Evolutionary conservation across 768 basidiomycete species (phyloP), one percentile per base, ranked within the genome.

Genomic region (Phlebiopsis flavidoalba): DNA sequence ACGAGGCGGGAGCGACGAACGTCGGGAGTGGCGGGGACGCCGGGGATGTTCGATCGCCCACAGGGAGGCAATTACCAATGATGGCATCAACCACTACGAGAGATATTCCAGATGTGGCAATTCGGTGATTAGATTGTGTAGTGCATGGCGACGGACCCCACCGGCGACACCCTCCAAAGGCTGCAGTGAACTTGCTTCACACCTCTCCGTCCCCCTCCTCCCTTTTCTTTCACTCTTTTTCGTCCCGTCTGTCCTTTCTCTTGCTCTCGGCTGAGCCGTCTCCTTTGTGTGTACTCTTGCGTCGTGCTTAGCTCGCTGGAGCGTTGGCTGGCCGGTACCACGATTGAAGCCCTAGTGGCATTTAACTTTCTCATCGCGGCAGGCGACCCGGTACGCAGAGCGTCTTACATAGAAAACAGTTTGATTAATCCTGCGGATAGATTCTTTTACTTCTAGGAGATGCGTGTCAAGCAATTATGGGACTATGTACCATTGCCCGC

Each of bases 311-410:
- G 35, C 53, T 62, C 45, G 46, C 40, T 11, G 46, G 52, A 58
- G 54, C 60, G 47, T 54, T 71, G 70, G 67, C 70, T 69, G 62
- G 65, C 47, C 65, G 50, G 49, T 63, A 59, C 62, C 60, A 65
- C 48, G 36, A 60, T 64, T 62, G 62, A 61, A 65, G 78, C 80
- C 79, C 80, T 70, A 77, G 80, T 66, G 82, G 79, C 78, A 71
- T 68, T 64, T 69, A 64, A 53, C 60, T 62, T 60, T 64, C 53
- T 72, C 66, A 66, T 63, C 54, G 37, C 54, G 54, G n/a, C 54
- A 37, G 54, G 54, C 24, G 54, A 55, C 24, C 14, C 36, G 21
- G 54, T 55, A n/a, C 21, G 54, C 48, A 21, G 11, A 19, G 14
- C 11, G 11, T 49, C 19, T 19, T 17, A 19, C 52, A 46, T 46